Base-by-base conservation (phyloP, 441 rosid genomes). In the Lepidium campestre region DNA sequence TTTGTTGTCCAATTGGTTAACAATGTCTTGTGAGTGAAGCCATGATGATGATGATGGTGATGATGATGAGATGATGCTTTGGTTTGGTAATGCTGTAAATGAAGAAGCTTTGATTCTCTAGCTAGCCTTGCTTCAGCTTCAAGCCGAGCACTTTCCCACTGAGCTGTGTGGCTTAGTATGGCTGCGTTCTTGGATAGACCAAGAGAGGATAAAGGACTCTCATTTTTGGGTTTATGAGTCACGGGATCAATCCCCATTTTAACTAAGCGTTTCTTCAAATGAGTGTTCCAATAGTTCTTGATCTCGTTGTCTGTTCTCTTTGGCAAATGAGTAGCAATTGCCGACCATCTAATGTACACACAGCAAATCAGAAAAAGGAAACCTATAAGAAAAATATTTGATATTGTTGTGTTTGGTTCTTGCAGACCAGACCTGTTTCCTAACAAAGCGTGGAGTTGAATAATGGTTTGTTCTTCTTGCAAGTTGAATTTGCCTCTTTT, bases 221-320 rank as follows among this genome's bases (percentile, higher is more conserved):
- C 97, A 42, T 78, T 88, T 71, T 87, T 88, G 0, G 92, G 93
- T 78, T 95, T 95, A 82, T 95, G 99, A 12, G 99, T 95, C 9
- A 95, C 91, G 0, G 98, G 99, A 77, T 95, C 99, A 31, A 95
- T 95, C 56, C 99, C 99, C 98, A 95, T 90, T 81, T 90, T 92
- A 0, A 86, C 79, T 31, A 95, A 53, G 34, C 92, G 79, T 68
- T 95, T 95, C 87, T 90, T 95, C 10, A 95, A 84, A 72, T 92
- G 98, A 15, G 99, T 95, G 73, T 95, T 95, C 98, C 99, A 95
- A 76, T 90, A 92, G 67, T 95, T 95, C 66, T 95, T 95, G 50
- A 95, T 90, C 77, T 95, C 99, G 52, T 95, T 95, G 77, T 95
- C 99, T 2, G 98, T 95, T 74, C 99, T 82, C 57, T 89, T 90